Conservation (phyloP, 305 asterid species). For the Stenogyne calaminthoides region DNA sequence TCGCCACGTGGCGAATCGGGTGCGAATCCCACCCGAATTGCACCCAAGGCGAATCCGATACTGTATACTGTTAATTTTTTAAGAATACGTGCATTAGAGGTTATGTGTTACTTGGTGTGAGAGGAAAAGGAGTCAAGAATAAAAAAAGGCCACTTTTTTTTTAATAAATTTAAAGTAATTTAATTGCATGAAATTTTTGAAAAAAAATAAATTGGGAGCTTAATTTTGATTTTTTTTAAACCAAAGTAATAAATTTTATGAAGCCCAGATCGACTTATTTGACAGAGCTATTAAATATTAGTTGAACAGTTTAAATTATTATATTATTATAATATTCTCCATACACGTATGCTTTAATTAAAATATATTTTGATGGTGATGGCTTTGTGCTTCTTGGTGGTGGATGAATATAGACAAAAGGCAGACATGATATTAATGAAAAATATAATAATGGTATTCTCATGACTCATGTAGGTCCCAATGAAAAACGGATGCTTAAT, state of each 20-base stretch:
- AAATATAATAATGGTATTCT: constrained; percentile 16
- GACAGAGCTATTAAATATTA: background rate
- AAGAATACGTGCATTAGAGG: too few relatives aligned
- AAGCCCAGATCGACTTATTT: background rate
- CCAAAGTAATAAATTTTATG: background rate
- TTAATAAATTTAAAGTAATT: background rate
- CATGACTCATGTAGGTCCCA: constrained; percentile 31
- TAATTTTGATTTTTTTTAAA: background rate
- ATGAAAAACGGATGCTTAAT: constrained; percentile 10
- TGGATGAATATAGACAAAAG: constrained; percentile 34
- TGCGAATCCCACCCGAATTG: too few relatives aligned
- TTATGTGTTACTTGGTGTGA: constrained; percentile 46
- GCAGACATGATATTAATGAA: constrained; percentile 41
- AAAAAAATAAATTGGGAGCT: background rate
- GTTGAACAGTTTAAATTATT: background rate
- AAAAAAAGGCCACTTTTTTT: constrained; percentile 9
- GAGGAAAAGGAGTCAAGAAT: constrained; percentile 36
- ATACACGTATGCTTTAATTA: constrained; percentile 4
- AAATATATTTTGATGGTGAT: constrained; percentile 17
- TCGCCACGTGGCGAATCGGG: too few relatives aligned
- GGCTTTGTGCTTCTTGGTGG: constrained; percentile 26
- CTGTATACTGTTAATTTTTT: too few relatives aligned
- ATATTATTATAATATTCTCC: background rate
- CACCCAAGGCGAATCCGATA: too few relatives aligned
- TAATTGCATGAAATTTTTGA: background rate